Conservation (phyloP, 345 rosid species). For the Aurinia saxatilis region DNA sequence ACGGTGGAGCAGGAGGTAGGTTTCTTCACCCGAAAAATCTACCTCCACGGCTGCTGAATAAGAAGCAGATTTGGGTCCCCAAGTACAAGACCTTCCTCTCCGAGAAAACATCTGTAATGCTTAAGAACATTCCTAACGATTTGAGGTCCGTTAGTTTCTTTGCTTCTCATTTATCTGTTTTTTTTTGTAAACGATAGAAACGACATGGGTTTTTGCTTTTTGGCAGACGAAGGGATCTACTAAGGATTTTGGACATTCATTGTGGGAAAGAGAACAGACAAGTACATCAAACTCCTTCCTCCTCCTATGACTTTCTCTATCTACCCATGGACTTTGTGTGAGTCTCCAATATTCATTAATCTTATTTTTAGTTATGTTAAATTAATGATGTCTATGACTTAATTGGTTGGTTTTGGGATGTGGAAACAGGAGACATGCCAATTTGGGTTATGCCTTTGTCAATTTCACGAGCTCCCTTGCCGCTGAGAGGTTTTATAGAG, state of each 20-base stretch:
- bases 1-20: too few relatives aligned
- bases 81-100: too few relatives aligned
- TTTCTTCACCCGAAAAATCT: too few relatives aligned
- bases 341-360: not conserved
- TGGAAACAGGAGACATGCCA: slow-evolving; percentile 13
- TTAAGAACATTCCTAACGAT: slow-evolving; percentile 37
- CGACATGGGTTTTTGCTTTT: too few relatives aligned
- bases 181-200: too few relatives aligned
- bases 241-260: slow-evolving; percentile 32
- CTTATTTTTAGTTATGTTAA: not conserved
- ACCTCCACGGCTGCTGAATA: too few relatives aligned
- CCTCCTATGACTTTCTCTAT: slow-evolving; percentile 47
- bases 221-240: slow-evolving; percentile 32
- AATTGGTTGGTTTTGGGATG: too few relatives aligned
- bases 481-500: slow-evolving; percentile 27
- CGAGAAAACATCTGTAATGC: too few relatives aligned
- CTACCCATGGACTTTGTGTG: slow-evolving; percentile 56
- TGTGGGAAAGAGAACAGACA: slow-evolving; percentile 26
- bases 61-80: too few relatives aligned
- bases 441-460: slow-evolving; percentile 56
- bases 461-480: slow-evolving; percentile 39
- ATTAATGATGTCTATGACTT: too few relatives aligned
- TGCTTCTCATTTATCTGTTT: too few relatives aligned
- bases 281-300: slow-evolving; percentile 17
- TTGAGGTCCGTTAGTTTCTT: slow-evolving; percentile 20